Evolutionary conservation across 140 eudicot genomes (phyloP).

Genomic region (Bidens hawaiensis): DNA sequence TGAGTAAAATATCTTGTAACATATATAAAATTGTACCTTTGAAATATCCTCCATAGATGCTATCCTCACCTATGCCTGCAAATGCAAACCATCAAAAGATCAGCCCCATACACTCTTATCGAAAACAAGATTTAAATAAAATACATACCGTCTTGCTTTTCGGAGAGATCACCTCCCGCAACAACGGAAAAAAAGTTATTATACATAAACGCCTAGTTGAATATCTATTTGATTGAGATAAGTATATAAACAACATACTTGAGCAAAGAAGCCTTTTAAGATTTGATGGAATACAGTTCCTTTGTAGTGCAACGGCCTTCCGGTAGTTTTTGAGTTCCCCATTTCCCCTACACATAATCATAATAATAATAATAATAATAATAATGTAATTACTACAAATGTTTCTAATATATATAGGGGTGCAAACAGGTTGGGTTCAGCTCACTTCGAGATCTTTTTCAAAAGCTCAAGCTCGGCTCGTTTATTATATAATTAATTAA

Average conservation of each 20-base stretch:
- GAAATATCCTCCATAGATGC: constrained; percentile 90
- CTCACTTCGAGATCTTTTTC: no score
- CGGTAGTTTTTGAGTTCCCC: neutral
- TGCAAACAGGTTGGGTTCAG: no score
- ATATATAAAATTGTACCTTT: constrained; percentile 40
- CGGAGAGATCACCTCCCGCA: constrained; percentile 94
- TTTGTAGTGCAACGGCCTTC: neutral
- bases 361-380: neutral
- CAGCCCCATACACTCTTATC: constrained; percentile 41
- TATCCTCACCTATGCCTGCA: constrained; percentile 98
- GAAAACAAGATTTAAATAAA: constrained; percentile 30
- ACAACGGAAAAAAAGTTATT: constrained; percentile 1
- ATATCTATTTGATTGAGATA: no score
- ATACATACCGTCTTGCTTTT: constrained; percentile 86
- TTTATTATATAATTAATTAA: no score
- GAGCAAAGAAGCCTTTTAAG: no score
- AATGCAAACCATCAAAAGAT: constrained; percentile 75
- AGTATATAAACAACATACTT: no score
- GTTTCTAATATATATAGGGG: no score
- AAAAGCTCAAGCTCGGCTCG: no score
- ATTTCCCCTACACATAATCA: neutral
- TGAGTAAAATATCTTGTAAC: neutral
- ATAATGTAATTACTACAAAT: no score
- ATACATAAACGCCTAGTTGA: neutral
- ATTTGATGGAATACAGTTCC: no score